A percentile compares a stretch with the other conserved stretches of the same genome.
phyloP scores from a whole-genome alignment of 2,329 filamentous ascomycete species.

The Metarhizium humberi region DNA sequence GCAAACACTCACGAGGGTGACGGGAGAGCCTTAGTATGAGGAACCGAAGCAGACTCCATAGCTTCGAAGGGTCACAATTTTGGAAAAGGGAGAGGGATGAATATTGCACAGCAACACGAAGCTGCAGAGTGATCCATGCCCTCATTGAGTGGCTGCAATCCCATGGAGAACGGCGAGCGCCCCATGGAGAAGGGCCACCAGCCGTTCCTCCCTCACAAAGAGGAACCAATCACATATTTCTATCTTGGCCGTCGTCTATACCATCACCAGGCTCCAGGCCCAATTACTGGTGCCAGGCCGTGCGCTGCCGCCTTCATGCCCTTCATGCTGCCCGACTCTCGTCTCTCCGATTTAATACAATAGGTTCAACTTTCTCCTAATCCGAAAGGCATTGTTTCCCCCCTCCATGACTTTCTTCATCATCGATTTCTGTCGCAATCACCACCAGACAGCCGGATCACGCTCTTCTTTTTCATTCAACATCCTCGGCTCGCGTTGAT shows the following conservation, averaged over 20 bases:
- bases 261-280: neutral
- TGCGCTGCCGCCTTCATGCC: neutral
- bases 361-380: too few relatives aligned
- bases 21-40: too few relatives aligned
- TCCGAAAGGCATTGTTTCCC: too few relatives aligned
- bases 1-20: neutral
- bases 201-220: neutral
- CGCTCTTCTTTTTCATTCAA: too few relatives aligned
- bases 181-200: neutral
- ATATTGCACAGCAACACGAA: neutral
- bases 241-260: neutral
- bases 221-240: neutral
- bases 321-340: neutral
- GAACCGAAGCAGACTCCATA: too few relatives aligned
- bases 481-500: neutral
- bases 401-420: too few relatives aligned
- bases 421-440: too few relatives aligned
- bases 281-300: neutral
- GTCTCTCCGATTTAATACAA: neutral
- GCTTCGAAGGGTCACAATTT: too few relatives aligned
- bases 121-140: neutral
- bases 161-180: neutral
- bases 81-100: too few relatives aligned
- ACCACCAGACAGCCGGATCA: too few relatives aligned
- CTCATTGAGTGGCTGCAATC: neutral